A percentile compares a stretch with the other conserved stretches of the same genome.
Conservation (phyloP, 1,284 basidiomycete species). For the Fomitopsis betulina region DNA sequence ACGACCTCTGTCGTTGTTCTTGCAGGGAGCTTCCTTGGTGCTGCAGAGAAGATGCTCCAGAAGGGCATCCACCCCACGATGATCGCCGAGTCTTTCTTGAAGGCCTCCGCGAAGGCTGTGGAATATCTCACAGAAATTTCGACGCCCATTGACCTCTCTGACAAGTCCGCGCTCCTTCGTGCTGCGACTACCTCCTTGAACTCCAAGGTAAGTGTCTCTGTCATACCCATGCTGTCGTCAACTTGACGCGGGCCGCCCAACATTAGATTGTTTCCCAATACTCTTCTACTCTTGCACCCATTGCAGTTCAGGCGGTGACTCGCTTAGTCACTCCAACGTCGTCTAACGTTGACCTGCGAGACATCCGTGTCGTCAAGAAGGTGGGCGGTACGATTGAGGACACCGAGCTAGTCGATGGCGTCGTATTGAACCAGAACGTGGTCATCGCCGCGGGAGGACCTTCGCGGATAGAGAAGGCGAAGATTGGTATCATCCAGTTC, state of each 20-base stretch:
- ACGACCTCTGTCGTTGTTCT: conserved; percentile 99
- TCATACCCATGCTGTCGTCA: not conserved
- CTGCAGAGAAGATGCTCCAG: conserved; percentile 94
- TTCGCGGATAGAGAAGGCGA: conserved; percentile 95
- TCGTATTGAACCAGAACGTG: conserved; percentile 95
- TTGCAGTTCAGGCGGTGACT: conserved; percentile 95
- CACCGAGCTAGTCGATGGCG: conserved; percentile 94
- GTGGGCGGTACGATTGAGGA: conserved; percentile 99
- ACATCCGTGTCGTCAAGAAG: conserved; percentile 97
- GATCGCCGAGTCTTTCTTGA: conserved; percentile 94
- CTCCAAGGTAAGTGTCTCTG: conserved; percentile 69
- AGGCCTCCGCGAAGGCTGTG: conserved; percentile 89
- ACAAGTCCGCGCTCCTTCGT: conserved; percentile 82
- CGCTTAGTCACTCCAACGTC: conserved; percentile 84
- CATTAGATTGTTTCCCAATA: conserved; percentile 96
- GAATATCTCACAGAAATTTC: conserved; percentile 94
- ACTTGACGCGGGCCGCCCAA: not conserved
- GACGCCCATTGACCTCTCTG: conserved; percentile 88
- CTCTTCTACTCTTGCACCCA: conserved; percentile 94
- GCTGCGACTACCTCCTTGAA: conserved; percentile 96
- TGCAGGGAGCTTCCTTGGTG: conserved; percentile 89
- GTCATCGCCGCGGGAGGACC: conserved; percentile 90
- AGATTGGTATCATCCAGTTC: conserved; percentile 98
- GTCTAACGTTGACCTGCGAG: conserved; percentile 93
- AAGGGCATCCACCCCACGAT: conserved; percentile 99